Evolutionary conservation across 1,284 basidiomycete genomes (phyloP), one percentile per base, ranked within the genome.

Genomic region (Sanghuangporus baumii): DNA sequence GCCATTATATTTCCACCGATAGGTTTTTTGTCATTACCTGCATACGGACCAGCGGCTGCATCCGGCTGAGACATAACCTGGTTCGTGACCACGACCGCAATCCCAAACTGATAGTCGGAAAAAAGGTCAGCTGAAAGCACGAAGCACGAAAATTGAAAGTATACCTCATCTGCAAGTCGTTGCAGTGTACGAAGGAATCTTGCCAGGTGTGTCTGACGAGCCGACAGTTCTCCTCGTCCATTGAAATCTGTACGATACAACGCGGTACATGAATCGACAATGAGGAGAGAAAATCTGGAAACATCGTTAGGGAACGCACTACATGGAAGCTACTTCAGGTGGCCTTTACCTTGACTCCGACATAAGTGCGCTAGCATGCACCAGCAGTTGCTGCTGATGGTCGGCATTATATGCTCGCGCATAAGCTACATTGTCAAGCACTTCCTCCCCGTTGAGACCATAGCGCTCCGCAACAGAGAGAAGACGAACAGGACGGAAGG

Each of bases 51-150:
- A 26, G 91, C 91, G n/a, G 91, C 87, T 12, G 92, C 93, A 71
- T 99, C 97, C 1, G 97, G 96, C 67, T 90, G 96, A 16, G 97
- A 98, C 81, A 99, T 98, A 65, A 99, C 97, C 75, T 99, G 97
- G 73, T 99, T 99, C 5, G 94, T 95, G 59, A 98, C 89, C 3
- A 99, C 95, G 16, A 99, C 96, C 0, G 96, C 96, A 34, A 99
- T 93, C 37, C 96, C 97, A 71, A 94, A 99, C 94, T 96, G 66
- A 8, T 5, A 31, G 55, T 67, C 55, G 2, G 38, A 34, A 40
- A 6, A 0, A 38, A n/a, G 58, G 62, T 37, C 43, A 26, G 48
- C 51, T 23, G 31, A 43, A 47, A 37, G 62, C 20, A 16, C 48
- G 46, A 41, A 43, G 14, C 54, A 23, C 47, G 2, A 26, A 43